Percentiles rank a stretch among this genome's conserved stretches.
Conservation (phyloP, 352 stramenopile species). For the Sclerospora graminicola region DNA sequence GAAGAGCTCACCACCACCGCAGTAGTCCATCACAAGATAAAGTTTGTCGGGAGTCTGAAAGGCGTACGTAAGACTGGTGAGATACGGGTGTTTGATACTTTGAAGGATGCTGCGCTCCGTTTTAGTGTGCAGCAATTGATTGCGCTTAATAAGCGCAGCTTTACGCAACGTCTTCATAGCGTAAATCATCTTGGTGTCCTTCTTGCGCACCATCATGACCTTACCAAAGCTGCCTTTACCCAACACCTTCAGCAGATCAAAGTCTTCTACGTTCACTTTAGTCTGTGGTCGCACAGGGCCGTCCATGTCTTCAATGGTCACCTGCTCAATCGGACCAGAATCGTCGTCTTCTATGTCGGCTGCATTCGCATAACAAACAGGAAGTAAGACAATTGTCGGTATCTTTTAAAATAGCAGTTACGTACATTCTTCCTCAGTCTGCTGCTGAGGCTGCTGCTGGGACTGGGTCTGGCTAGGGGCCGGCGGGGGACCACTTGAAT, state of each 20-base stretch:
- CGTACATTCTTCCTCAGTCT: conserved; percentile 59
- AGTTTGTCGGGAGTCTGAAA: conserved; percentile 91
- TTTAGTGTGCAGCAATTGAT: conserved; percentile 90
- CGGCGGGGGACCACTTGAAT: conserved; percentile 22
- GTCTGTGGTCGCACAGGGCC: conserved; percentile 39
- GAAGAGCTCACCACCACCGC: conserved; percentile 90
- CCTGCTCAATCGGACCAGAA: conserved; percentile 66
- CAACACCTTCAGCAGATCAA: conserved; percentile 90
- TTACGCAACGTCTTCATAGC: conserved; percentile 95
- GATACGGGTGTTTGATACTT: conserved; percentile 89
- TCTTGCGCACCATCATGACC: conserved; percentile 93
- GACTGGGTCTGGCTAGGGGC: conserved; percentile 17
- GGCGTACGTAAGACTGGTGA: conserved; percentile 79
- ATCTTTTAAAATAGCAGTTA: conserved; percentile 1
- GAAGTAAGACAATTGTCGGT: not conserved
- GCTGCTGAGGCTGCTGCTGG: conserved; percentile 15
- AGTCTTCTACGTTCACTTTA: conserved; percentile 89
- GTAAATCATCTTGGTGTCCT: conserved; percentile 90
- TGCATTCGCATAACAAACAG: conserved; percentile 13
- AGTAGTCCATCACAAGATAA: conserved; percentile 93
- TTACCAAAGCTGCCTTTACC: conserved; percentile 94
- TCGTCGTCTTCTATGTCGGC: conserved; percentile 76
- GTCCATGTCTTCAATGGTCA: conserved; percentile 78
- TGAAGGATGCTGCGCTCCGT: conserved; percentile 90
- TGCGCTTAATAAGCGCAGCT: conserved; percentile 86